Percentiles rank a stretch among this genome's conserved stretches.
Conservation (phyloP, 805 yeast species). For the Ogataea saltuana region DNA sequence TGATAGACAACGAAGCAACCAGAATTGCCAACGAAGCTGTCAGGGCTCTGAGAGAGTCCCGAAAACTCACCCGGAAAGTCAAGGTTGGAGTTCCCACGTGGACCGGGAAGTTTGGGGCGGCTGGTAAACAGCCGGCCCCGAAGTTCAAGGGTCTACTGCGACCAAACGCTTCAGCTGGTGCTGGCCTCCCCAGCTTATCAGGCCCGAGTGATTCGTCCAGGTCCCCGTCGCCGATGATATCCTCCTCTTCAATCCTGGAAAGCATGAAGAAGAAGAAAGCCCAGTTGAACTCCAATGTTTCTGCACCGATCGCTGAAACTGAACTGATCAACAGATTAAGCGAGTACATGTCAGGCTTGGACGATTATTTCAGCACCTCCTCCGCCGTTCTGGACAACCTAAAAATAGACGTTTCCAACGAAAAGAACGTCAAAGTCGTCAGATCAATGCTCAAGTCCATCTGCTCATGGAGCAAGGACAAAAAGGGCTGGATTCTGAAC, state of each 20-base stretch:
- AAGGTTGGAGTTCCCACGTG: conserved; percentile 87
- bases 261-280: conserved; percentile 42
- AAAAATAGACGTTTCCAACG: conserved; percentile 41
- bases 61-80: conserved; percentile 47
- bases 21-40: conserved; percentile 64
- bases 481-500: conserved; percentile 66
- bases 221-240: conserved; percentile 17
- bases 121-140: conserved; percentile 49
- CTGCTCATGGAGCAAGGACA: conserved; percentile 62
- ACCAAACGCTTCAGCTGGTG: conserved; percentile 1
- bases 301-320: conserved; percentile 16
- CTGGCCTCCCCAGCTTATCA: no score
- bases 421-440: conserved; percentile 57
- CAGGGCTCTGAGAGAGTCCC: conserved; percentile 59
- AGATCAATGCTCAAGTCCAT: conserved; percentile 69
- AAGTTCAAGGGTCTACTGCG: not conserved
- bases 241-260: conserved; percentile 53
- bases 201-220: no score
- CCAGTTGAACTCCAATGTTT: conserved; percentile 2
- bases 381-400: conserved; percentile 30
- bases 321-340: conserved; percentile 28
- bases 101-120: conserved; percentile 90
- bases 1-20: conserved; percentile 65
- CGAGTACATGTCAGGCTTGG: conserved; percentile 30
- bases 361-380: conserved; percentile 35